A percentile compares a stretch with the other conserved stretches of the same genome.
Conservation (phyloP, 805 yeast species). For the Wickerhamiella qilinensis region DNA sequence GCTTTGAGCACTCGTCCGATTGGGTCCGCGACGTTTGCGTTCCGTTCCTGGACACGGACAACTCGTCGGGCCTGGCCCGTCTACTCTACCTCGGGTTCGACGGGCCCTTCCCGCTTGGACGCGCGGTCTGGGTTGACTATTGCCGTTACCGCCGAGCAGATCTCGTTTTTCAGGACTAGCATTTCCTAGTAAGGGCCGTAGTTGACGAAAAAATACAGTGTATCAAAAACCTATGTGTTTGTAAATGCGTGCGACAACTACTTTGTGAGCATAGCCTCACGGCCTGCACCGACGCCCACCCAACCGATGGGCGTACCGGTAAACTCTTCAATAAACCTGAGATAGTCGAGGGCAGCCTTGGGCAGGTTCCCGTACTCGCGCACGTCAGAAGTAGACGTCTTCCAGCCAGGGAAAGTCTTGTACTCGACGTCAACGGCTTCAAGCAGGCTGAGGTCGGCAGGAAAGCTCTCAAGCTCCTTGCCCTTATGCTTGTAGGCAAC, state of each 20-base stretch:
- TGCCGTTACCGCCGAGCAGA: conserved; percentile 15
- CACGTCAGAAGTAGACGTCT: conserved; percentile 59
- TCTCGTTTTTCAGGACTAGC: too few species aligned
- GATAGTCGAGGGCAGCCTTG: conserved; percentile 68
- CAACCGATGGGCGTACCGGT: conserved; percentile 76
- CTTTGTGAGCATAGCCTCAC: conserved; percentile 78
- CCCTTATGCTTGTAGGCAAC: conserved; percentile 72
- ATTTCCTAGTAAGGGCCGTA: too few species aligned
- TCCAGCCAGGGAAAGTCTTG: conserved; percentile 90
- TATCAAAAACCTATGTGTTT: not conserved
- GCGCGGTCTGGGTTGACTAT: conserved; percentile 15
- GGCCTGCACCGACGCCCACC: conserved; percentile 98
- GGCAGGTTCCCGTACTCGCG: conserved; percentile 67
- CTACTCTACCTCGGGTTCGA: conserved; percentile 11
- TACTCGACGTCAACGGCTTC: conserved; percentile 88
- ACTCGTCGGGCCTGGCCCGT: conserved; percentile 16
- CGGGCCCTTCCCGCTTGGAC: conserved; percentile 5
- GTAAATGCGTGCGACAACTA: not conserved
- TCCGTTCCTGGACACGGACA: conserved; percentile 14
- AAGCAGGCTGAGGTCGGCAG: conserved; percentile 71
- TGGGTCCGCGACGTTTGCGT: conserved; percentile 15
- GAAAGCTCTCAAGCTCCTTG: conserved; percentile 60
- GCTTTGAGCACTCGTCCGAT: conserved; percentile 6
- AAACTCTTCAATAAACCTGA: conserved; percentile 72
- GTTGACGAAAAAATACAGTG: too few species aligned